Percentiles rank a stretch among this genome's conserved stretches.
Evolutionary conservation across 768 basidiomycete species (phyloP).

Genomic region (Pisolithus microcarpus): DNA sequence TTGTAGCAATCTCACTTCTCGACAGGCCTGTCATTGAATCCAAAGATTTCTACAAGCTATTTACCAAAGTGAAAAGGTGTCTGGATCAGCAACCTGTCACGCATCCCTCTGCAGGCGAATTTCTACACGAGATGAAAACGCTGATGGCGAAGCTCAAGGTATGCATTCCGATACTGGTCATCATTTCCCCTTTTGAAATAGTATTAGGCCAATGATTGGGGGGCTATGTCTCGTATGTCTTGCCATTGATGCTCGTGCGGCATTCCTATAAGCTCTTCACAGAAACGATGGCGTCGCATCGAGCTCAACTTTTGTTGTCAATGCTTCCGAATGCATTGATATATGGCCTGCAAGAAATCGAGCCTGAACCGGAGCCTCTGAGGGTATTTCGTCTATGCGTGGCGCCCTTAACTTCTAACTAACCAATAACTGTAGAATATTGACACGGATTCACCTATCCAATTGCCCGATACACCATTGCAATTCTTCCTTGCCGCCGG

Average conservation of each 20-base stretch:
- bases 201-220: constrained; percentile 55
- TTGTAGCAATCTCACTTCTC: neutral
- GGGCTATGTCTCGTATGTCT: constrained; percentile 50
- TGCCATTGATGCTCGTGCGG: neutral
- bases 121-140: constrained; percentile 51
- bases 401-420: too few relatives aligned
- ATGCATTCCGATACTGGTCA: neutral
- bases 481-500: constrained; percentile 28
- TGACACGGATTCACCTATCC: constrained; percentile 40
- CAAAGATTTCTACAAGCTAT: constrained; percentile 50
- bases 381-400: constrained; percentile 31
- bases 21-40: constrained; percentile 53
- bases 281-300: constrained; percentile 46
- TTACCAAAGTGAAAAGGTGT: constrained; percentile 38
- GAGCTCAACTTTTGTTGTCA: constrained; percentile 35
- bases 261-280: neutral
- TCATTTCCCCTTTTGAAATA: neutral
- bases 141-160: constrained; percentile 66
- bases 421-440: constrained; percentile 34
- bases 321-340: constrained; percentile 43
- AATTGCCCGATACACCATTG: constrained; percentile 29
- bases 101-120: constrained; percentile 45
- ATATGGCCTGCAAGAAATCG: constrained; percentile 39
- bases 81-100: constrained; percentile 45
- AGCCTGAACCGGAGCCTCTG: constrained; percentile 41